A percentile compares a stretch with the other conserved stretches of the same genome.
These are phyloP conservation scores for Diaporthe vaccinii DNA, from an alignment of 2,329 filamentous ascomycete genomes.

Conservation along the genomic window DNA sequence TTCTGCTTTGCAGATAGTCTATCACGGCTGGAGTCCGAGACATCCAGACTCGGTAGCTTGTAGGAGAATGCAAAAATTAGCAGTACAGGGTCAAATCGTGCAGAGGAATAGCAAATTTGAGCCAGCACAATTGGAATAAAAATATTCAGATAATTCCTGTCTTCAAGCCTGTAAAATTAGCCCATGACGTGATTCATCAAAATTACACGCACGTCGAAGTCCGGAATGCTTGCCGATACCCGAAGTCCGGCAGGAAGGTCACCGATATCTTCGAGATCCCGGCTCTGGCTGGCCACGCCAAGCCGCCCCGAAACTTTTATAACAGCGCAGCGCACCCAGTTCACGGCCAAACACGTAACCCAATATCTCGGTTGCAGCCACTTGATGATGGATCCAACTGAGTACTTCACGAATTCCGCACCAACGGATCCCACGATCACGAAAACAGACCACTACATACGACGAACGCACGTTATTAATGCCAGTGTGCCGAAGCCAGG, in stretches of 20 bases:
- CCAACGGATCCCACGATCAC: neutral
- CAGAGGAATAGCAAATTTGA: neutral
- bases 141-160: neutral
- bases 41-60: neutral
- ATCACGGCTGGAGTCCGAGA: neutral
- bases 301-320: neutral
- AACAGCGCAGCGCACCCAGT: neutral
- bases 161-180: neutral
- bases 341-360: neutral
- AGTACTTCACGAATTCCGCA: neutral
- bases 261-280: neutral
- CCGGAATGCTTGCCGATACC: neutral
- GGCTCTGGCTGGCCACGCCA: neutral
- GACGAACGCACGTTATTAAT: slow-evolving; percentile 7
- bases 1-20: neutral
- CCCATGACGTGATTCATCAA: neutral
- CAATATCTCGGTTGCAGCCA: neutral
- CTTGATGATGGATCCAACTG: neutral
- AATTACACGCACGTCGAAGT: neutral
- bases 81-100: neutral
- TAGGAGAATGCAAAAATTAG: too few relatives aligned
- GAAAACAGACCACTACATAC: neutral
- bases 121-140: neutral
- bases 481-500: slow-evolving; percentile 20
- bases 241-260: neutral